Conservation (phyloP, 345 rosid genomes). For the Hevea brasiliensis region DNA sequence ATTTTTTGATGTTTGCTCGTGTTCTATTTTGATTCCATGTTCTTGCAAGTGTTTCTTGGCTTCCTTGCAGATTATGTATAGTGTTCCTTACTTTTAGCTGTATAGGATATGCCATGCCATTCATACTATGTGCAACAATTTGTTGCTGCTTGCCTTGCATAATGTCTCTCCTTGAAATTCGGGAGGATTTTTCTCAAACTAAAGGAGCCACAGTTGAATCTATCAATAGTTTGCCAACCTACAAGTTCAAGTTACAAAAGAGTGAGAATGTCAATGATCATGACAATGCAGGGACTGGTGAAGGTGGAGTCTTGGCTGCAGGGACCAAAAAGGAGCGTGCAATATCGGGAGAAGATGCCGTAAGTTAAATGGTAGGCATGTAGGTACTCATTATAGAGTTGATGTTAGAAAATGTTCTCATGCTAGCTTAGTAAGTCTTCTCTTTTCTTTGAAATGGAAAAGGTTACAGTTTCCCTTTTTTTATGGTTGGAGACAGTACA, state of each 20-base stretch:
- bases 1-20: not conserved
- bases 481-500: not conserved
- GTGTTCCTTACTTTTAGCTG: constrained; percentile 91
- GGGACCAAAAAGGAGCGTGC: constrained; percentile 72
- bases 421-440: not conserved
- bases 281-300: constrained; percentile 44
- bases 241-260: constrained; percentile 58
- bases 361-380: constrained; percentile 38
- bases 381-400: not conserved
- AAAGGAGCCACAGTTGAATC: constrained; percentile 73
- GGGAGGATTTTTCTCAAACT: constrained; percentile 68
- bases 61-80: constrained; percentile 74
- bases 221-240: constrained; percentile 70
- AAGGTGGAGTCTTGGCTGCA: constrained; percentile 65
- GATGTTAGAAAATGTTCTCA: not conserved
- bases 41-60: constrained; percentile 20
- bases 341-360: constrained; percentile 89
- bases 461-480: not conserved
- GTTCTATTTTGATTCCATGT: not conserved
- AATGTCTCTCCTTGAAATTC: constrained; percentile 75
- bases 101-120: constrained; percentile 93
- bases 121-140: constrained; percentile 82
- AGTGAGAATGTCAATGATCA: constrained; percentile 36
- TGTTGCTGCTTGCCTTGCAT: constrained; percentile 93
- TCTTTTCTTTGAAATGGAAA: not conserved